A percentile compares a stretch with the other conserved stretches of the same genome.
Evolutionary conservation across 805 yeast genomes (phyloP).

Genomic region (Saccharomycopsis sp.): DNA sequence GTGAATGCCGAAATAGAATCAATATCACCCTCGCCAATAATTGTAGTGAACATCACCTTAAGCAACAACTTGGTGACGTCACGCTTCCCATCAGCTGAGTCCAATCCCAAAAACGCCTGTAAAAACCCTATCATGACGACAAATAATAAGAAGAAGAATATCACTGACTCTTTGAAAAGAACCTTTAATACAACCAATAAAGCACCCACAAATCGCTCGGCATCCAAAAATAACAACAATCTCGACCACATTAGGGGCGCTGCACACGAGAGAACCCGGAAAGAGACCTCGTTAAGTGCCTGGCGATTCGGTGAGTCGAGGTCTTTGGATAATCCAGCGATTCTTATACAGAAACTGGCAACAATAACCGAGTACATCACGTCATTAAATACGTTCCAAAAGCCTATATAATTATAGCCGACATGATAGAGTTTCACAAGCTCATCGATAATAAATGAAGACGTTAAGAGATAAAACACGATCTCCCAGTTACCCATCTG

Average conservation of each 20-base stretch:
- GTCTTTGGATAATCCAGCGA: conserved; percentile 30
- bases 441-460: conserved; percentile 66
- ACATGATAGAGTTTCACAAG: conserved; percentile 65
- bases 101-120: conserved; percentile 82
- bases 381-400: conserved; percentile 77
- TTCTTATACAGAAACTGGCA: conserved; percentile 49
- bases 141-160: conserved; percentile 69
- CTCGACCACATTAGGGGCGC: conserved; percentile 86
- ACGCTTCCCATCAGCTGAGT: conserved; percentile 76
- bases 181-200: conserved; percentile 79
- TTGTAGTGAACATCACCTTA: conserved; percentile 61
- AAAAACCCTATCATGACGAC: conserved; percentile 72
- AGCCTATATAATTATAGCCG: conserved; percentile 64
- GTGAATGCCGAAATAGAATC: conserved; percentile 64
- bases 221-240: conserved; percentile 65
- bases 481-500: conserved; percentile 43
- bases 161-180: conserved; percentile 78
- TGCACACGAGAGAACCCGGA: conserved; percentile 65
- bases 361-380: conserved; percentile 51
- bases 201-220: conserved; percentile 76
- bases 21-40: conserved; percentile 69
- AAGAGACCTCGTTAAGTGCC: conserved; percentile 48
- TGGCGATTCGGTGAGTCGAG: conserved; percentile 7
- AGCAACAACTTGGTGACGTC: conserved; percentile 65
- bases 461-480: conserved; percentile 56